Conservation (phyloP, 495 filamentous ascomycete genomes). For the Podospora appendiculata region DNA sequence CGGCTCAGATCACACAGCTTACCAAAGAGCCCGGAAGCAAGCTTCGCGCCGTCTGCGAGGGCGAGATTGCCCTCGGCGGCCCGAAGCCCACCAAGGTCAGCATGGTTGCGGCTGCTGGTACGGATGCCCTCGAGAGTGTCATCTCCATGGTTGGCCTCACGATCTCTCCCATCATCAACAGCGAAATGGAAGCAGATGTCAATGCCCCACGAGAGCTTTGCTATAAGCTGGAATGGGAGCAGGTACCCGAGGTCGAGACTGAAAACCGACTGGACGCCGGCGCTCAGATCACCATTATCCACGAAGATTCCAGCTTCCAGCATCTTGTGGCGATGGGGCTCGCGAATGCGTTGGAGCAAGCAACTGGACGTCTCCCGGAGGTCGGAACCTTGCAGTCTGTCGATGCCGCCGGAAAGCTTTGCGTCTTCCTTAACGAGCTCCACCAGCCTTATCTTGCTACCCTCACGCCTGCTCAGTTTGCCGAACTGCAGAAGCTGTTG, state of each 20-base stretch:
- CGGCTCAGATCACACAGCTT: constrained; percentile 17
- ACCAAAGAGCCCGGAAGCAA: constrained; percentile 18
- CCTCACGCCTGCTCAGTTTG: constrained; percentile 27
- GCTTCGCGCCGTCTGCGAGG: constrained; percentile 29
- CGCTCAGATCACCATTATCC: constrained; percentile 35
- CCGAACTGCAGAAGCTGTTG: constrained; percentile 28
- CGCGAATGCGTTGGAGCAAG: constrained; percentile 29
- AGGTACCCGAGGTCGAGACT: constrained; percentile 24
- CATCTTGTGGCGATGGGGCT: constrained; percentile 35
- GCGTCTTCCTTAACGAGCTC: constrained; percentile 36
- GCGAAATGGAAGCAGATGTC: constrained; percentile 17
- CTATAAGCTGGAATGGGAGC: constrained; percentile 49
- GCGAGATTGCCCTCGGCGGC: constrained; percentile 14
- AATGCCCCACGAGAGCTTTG: constrained; percentile 30
- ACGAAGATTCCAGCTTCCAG: constrained; percentile 36
- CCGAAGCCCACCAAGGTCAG: constrained; percentile 29
- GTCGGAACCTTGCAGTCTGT: constrained; percentile 24
- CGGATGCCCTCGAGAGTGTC: constrained; percentile 21
- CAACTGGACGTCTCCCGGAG: constrained; percentile 26
- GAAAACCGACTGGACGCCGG: constrained; percentile 11
- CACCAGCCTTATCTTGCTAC: constrained; percentile 34
- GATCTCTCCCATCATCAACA: constrained; percentile 33
- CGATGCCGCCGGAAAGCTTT: constrained; percentile 26
- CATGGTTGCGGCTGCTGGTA: constrained; percentile 23
- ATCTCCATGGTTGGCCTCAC: constrained; percentile 31